A percentile compares a stretch with the other conserved stretches of the same genome.
phyloP scores from a whole-genome alignment of 805 yeast species.

The Blastobotrys terrestris region DNA sequence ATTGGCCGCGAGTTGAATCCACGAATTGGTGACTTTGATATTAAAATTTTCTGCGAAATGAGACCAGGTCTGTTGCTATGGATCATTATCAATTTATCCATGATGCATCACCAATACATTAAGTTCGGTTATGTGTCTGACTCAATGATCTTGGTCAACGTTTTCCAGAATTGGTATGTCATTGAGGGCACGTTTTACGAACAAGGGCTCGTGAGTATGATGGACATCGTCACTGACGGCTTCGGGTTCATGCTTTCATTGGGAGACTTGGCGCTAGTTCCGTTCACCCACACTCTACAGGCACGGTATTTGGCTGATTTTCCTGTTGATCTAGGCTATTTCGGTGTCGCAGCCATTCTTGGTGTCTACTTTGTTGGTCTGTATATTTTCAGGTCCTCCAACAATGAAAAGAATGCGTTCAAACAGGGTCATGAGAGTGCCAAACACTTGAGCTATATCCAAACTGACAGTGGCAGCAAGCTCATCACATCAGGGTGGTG shows the following conservation, averaged over 20 bases:
- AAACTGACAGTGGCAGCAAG: constrained; percentile 71
- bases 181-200: constrained; percentile 91
- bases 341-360: constrained; percentile 37
- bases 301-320: constrained; percentile 70
- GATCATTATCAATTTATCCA: constrained; percentile 70
- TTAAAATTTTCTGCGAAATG: constrained; percentile 87
- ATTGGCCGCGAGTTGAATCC: constrained; percentile 97
- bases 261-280: constrained; percentile 90
- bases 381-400: constrained; percentile 76
- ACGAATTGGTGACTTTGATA: constrained; percentile 75
- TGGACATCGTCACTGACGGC: constrained; percentile 94
- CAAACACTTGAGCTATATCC: constrained; percentile 60
- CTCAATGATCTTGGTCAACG: constrained; percentile 62
- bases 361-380: constrained; percentile 56
- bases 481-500: constrained; percentile 93
- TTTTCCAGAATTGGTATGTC: constrained; percentile 74
- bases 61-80: constrained; percentile 91
- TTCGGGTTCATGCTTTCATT: constrained; percentile 94
- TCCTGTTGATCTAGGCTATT: constrained; percentile 47
- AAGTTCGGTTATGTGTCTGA: constrained; percentile 54
- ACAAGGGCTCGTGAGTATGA: constrained; percentile 85
- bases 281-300: constrained; percentile 85
- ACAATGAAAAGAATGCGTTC: constrained; percentile 79
- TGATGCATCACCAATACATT: constrained; percentile 75
- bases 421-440: constrained; percentile 62